Conservation (phyloP, 805 yeast genomes). For the Metschnikowia gelsemii region DNA sequence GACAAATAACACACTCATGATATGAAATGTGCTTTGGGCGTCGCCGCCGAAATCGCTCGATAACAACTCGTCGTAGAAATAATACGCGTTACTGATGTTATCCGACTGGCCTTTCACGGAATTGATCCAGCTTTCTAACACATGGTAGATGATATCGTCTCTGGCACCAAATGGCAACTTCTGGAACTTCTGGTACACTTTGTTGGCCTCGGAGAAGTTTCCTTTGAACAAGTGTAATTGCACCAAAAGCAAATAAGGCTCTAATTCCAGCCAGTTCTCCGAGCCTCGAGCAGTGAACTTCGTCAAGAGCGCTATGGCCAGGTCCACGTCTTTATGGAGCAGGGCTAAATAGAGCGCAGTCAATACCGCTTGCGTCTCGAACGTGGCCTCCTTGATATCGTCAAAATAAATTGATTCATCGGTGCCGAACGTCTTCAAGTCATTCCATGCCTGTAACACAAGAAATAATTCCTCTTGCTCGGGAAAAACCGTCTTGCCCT, state of each 20-base stretch:
- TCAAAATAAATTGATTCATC: slow-evolving; percentile 45
- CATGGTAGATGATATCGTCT: slow-evolving; percentile 74
- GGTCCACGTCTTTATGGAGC: slow-evolving; percentile 36
- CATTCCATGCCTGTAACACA: slow-evolving; percentile 43
- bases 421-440: slow-evolving; percentile 42
- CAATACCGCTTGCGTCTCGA: slow-evolving; percentile 43
- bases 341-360: slow-evolving; percentile 40
- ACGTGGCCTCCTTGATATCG: slow-evolving; percentile 33
- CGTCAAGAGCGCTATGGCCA: slow-evolving; percentile 34
- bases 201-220: slow-evolving; percentile 33
- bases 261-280: slow-evolving; percentile 34
- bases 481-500: slow-evolving; percentile 34
- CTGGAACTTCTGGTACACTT: slow-evolving; percentile 32
- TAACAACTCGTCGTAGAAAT: slow-evolving; percentile 79
- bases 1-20: slow-evolving; percentile 60
- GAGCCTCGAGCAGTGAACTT: slow-evolving; percentile 23
- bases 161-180: slow-evolving; percentile 35
- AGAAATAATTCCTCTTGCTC: slow-evolving; percentile 34
- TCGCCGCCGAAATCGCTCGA: slow-evolving; percentile 46
- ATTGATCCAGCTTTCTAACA: slow-evolving; percentile 70
- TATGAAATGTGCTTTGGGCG: slow-evolving; percentile 32
- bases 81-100: slow-evolving; percentile 44
- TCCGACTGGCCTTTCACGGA: slow-evolving; percentile 42
- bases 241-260: slow-evolving; percentile 40
- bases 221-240: slow-evolving; percentile 43